phyloP scores from a whole-genome alignment of 768 basidiomycete species.

The Phlegmacium glaucopus region DNA sequence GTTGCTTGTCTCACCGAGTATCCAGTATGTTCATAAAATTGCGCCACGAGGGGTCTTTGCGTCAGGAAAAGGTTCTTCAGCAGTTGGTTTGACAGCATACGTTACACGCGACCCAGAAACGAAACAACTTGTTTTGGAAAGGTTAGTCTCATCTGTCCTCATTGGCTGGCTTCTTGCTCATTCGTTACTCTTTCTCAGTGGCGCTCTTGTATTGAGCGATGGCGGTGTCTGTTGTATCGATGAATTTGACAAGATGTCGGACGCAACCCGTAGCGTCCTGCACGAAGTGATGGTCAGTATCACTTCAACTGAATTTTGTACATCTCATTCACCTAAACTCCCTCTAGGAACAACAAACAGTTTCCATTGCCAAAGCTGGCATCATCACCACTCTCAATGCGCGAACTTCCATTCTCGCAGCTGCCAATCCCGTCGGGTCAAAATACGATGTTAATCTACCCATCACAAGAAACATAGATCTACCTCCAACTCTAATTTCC shows the following conservation, averaged over 20 bases:
- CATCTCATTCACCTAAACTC: not conserved
- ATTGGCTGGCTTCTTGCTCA: not conserved
- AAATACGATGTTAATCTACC: slow-evolving; percentile 92
- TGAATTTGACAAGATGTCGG: slow-evolving; percentile 99
- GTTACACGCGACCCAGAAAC: slow-evolving; percentile 98
- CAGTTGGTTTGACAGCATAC: slow-evolving; percentile 97
- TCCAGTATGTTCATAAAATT: slow-evolving; percentile 96
- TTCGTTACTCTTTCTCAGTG: slow-evolving; percentile 42
- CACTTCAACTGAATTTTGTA: not conserved
- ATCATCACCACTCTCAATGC: slow-evolving; percentile 99
- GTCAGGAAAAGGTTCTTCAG: slow-evolving; percentile 97
- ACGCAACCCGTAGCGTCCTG: slow-evolving; percentile 93
- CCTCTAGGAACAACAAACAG: slow-evolving; percentile 95
- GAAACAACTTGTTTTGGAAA: slow-evolving; percentile 96
- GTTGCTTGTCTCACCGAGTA: not conserved
- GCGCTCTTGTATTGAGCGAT: slow-evolving; percentile 90
- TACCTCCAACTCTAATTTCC: slow-evolving; percentile 96
- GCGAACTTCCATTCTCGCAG: slow-evolving; percentile 95
- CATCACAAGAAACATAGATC: slow-evolving; percentile 93
- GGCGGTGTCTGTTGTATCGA: slow-evolving; percentile 99
- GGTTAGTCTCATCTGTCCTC: slow-evolving; percentile 43
- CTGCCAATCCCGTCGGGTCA: slow-evolving; percentile 95
- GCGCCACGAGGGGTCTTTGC: slow-evolving; percentile 97
- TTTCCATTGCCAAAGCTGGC: slow-evolving; percentile 97
- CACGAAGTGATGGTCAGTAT: slow-evolving; percentile 92